phyloP scores from a whole-genome alignment of 805 yeast species.

The Pichia phayaonensis region DNA sequence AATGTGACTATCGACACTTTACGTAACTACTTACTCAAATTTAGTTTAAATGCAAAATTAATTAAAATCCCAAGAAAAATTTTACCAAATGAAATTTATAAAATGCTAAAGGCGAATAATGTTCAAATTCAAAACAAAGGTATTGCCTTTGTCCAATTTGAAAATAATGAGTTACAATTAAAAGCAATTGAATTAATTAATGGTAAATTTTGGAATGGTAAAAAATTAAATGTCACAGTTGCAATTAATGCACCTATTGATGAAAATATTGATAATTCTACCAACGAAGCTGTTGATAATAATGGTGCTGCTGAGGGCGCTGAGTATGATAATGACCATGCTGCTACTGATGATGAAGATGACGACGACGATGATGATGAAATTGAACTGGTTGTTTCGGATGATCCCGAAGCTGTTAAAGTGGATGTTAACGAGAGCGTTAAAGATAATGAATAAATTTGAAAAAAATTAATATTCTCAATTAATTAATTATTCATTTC shows the following conservation, averaged over 20 bases:
- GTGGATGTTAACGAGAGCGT: background rate
- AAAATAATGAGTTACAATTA: slow-evolving; percentile 38
- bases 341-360: background rate
- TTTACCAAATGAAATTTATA: slow-evolving; percentile 36
- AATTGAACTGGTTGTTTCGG: slow-evolving; percentile 9
- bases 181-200: slow-evolving; percentile 53
- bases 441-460: background rate
- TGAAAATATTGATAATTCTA: slow-evolving; percentile 2
- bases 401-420: background rate
- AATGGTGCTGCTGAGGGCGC: background rate
- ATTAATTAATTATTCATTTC: too few relatives aligned
- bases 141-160: slow-evolving; percentile 54
- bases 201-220: slow-evolving; percentile 59
- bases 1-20: slow-evolving; percentile 41
- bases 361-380: slow-evolving; percentile 9
- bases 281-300: background rate
- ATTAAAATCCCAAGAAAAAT: slow-evolving; percentile 50
- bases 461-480: background rate
- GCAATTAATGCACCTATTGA: slow-evolving; percentile 53
- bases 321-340: background rate
- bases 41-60: slow-evolving; percentile 45
- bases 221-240: slow-evolving; percentile 57
- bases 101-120: slow-evolving; percentile 38
- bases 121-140: slow-evolving; percentile 50
- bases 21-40: slow-evolving; percentile 32